These are phyloP conservation scores for Thraustochytrium sp. DNA, from an alignment of 352 stramenopile genomes.

Conservation along the genomic window DNA sequence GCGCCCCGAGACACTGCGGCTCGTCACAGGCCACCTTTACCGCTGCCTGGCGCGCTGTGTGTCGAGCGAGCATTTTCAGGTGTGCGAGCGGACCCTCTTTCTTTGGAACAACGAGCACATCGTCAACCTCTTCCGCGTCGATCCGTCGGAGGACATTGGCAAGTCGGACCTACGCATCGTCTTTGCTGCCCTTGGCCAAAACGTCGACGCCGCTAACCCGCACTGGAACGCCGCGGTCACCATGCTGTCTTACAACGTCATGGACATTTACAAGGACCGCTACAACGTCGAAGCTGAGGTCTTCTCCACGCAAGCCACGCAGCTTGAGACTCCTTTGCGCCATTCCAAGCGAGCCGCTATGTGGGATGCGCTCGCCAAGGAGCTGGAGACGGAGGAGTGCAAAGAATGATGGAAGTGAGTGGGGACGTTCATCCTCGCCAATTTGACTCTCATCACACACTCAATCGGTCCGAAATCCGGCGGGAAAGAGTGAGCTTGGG, in stretches of 20 bases:
- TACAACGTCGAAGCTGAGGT: background rate
- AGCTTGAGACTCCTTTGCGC: background rate
- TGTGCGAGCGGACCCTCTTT: slow-evolving; percentile 91
- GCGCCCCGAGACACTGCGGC: slow-evolving; percentile 51
- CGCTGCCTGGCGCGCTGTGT: slow-evolving; percentile 49
- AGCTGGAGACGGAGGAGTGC: slow-evolving; percentile 7
- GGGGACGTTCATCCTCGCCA: too few relatives aligned
- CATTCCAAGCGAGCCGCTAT: background rate
- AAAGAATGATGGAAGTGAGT: slow-evolving; percentile 15
- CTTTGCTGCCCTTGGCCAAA: background rate
- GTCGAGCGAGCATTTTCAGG: slow-evolving; percentile 52
- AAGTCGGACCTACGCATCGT: background rate
- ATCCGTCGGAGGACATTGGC: background rate
- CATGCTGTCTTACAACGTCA: slow-evolving; percentile 33
- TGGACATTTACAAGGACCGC: slow-evolving; percentile 43
- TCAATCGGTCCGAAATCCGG: too few relatives aligned
- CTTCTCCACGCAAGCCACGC: background rate
- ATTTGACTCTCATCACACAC: too few relatives aligned
- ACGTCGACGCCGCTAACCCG: slow-evolving; percentile 38
- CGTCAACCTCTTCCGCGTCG: slow-evolving; percentile 28
- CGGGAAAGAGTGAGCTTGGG: too few relatives aligned
- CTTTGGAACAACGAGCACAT: slow-evolving; percentile 85
- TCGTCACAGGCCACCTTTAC: slow-evolving; percentile 40
- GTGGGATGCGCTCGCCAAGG: slow-evolving; percentile 1
- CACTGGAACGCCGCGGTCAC: slow-evolving; percentile 42